Percentiles rank a stretch among this genome's conserved stretches.
phyloP scores from a whole-genome alignment of 2,329 filamentous ascomycete genomes.

The Pseudophaeomoniella oleicola region DNA sequence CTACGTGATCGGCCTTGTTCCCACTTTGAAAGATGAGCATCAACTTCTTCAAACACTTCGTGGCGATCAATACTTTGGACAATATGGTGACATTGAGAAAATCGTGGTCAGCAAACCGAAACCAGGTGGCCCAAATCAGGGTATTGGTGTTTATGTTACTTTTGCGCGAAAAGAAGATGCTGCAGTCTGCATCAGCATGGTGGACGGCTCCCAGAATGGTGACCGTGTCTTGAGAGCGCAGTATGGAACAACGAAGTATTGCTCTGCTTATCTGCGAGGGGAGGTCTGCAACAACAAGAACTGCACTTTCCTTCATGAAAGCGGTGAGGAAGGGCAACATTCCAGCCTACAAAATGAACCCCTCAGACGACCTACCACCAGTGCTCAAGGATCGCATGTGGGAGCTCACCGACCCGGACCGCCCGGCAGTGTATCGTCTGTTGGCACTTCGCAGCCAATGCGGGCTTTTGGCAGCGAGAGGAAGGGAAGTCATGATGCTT shows the following conservation, averaged over 20 bases:
- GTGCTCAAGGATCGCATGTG: constrained; percentile 2
- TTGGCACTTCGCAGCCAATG: constrained; percentile 41
- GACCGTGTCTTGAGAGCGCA: constrained; percentile 66
- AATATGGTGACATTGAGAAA: constrained; percentile 97
- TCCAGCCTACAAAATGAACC: constrained; percentile 13
- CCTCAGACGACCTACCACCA: constrained; percentile 10
- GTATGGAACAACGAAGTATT: constrained; percentile 94
- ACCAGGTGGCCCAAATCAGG: constrained; percentile 59
- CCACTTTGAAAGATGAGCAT: constrained; percentile 82
- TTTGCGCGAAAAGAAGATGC: constrained; percentile 88
- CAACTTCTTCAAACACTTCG: constrained; percentile 71
- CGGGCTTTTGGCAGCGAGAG: constrained; percentile 50
- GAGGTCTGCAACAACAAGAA: constrained; percentile 91
- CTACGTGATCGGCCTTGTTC: constrained; percentile 89
- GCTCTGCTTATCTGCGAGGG: constrained; percentile 87
- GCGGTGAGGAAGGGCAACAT: constrained; percentile 64
- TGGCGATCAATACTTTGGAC: constrained; percentile 86
- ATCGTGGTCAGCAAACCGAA: constrained; percentile 97
- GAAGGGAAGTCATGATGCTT: constrained; percentile 56
- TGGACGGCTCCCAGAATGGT: constrained; percentile 84
- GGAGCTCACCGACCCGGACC: constrained; percentile 5
- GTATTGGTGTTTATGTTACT: constrained; percentile 95
- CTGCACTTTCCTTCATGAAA: constrained; percentile 96
- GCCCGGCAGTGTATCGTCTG: constrained; percentile 33
- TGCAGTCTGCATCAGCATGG: constrained; percentile 73